These are phyloP conservation scores for Lactifluus rugatus DNA, from an alignment of 768 basidiomycete species.

Conservation along the genomic window DNA sequence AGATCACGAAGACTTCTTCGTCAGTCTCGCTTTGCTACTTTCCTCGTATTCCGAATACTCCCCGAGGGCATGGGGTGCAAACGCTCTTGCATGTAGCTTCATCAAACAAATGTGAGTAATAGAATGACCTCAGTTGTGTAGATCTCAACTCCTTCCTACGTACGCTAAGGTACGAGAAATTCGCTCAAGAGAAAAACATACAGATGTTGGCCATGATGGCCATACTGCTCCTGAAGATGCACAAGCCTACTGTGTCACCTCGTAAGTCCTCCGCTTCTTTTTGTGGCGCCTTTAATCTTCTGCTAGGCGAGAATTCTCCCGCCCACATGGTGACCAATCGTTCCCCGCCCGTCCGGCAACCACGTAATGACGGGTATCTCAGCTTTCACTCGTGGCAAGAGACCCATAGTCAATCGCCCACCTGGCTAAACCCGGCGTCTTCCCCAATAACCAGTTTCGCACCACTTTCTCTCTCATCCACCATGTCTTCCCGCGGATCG, in stretches of 20 bases:
- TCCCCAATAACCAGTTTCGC: constrained; percentile 35
- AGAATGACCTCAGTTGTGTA: background rate
- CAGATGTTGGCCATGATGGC: constrained; percentile 79
- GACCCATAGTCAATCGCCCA: constrained; percentile 31
- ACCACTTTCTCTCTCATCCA: constrained; percentile 39
- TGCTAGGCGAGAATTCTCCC: background rate
- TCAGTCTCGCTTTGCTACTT: constrained; percentile 15
- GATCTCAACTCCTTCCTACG: background rate
- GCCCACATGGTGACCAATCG: background rate
- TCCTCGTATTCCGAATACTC: background rate
- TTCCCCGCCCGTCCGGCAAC: constrained; percentile 15
- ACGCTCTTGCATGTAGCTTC: constrained; percentile 10
- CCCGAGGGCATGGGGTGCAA: constrained; percentile 10
- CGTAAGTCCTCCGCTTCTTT: constrained; percentile 13
- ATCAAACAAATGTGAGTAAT: constrained; percentile 24
- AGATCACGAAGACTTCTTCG: constrained; percentile 19
- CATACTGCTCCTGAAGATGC: constrained; percentile 50
- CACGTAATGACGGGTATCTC: constrained; percentile 48
- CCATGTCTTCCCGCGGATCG: constrained; percentile 61
- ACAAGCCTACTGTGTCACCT: constrained; percentile 13
- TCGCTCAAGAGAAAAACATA: constrained; percentile 47
- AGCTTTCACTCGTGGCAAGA: constrained; percentile 33
- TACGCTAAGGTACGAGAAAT: constrained; percentile 33
- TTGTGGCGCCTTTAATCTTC: background rate
- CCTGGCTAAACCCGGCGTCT: constrained; percentile 40